A percentile compares a stretch with the other conserved stretches of the same genome.
phyloP scores from a whole-genome alignment of 2,329 filamentous ascomycete species.

The Talaromyces marneffei region DNA sequence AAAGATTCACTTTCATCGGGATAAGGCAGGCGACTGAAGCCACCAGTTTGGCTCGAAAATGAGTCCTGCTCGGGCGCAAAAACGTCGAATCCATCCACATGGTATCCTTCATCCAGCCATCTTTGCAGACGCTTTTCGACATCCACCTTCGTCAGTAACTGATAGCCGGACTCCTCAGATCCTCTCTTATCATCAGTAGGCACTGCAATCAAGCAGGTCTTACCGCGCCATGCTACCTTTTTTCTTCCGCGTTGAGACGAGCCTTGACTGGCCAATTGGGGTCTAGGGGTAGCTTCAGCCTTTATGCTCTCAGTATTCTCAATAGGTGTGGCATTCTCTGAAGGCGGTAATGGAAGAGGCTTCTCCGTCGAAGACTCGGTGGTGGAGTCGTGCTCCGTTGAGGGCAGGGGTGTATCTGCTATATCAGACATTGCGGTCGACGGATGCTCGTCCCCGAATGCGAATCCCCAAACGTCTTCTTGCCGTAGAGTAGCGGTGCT shows the following conservation, averaged over 20 bases:
- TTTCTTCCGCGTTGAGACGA: slow-evolving; percentile 51
- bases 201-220: slow-evolving; percentile 65
- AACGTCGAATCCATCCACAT: slow-evolving; percentile 38
- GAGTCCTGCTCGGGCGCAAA: slow-evolving; percentile 25
- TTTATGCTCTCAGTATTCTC: background rate
- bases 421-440: slow-evolving; percentile 31
- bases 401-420: slow-evolving; percentile 15
- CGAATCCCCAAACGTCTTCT: slow-evolving; percentile 42
- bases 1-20: slow-evolving; percentile 37
- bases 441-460: slow-evolving; percentile 36
- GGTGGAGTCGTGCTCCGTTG: slow-evolving; percentile 16
- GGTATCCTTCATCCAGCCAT: slow-evolving; percentile 41
- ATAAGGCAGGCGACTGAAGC: slow-evolving; percentile 40
- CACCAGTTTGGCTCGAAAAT: slow-evolving; percentile 27
- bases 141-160: slow-evolving; percentile 36
- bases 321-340: slow-evolving; percentile 14
- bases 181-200: slow-evolving; percentile 64
- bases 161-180: slow-evolving; percentile 34
- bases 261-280: slow-evolving; percentile 16
- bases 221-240: slow-evolving; percentile 68
- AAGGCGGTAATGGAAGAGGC: slow-evolving; percentile 35
- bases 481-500: slow-evolving; percentile 40
- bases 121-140: slow-evolving; percentile 34
- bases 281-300: slow-evolving; percentile 10
- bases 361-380: slow-evolving; percentile 32